phyloP scores from a whole-genome alignment of 306 rosid species.

The Leucaena leucocephala region DNA sequence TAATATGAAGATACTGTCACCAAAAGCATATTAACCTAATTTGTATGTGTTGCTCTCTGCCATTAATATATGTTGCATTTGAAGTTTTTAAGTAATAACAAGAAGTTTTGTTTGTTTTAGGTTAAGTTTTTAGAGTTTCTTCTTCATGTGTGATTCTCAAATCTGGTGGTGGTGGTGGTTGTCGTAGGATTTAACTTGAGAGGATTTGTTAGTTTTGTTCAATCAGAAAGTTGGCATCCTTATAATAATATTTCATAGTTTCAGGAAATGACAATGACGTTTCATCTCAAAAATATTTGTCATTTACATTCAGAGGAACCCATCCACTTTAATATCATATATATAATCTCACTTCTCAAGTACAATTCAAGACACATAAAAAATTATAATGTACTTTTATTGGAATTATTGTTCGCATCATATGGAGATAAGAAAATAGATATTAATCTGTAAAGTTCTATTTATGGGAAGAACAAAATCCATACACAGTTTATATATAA shows the following conservation, averaged over 20 bases:
- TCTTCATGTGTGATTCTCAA: background rate
- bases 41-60: background rate
- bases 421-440: no score
- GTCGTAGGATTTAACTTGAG: slow-evolving; percentile 12
- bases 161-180: background rate
- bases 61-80: background rate
- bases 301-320: slow-evolving; percentile 39
- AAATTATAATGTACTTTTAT: background rate
- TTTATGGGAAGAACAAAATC: background rate
- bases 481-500: background rate
- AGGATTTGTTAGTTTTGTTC: slow-evolving; percentile 12
- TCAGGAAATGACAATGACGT: slow-evolving; percentile 37
- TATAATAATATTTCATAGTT: background rate
- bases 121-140: background rate
- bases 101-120: slow-evolving; percentile 1
- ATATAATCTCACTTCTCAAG: slow-evolving; percentile 18
- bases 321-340: slow-evolving; percentile 24
- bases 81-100: background rate
- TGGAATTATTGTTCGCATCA: background rate
- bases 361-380: slow-evolving; percentile 8
- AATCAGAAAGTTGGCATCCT: background rate
- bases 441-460: background rate
- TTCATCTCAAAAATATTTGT: slow-evolving; percentile 32
- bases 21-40: background rate
- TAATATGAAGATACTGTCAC: background rate